Conservation (phyloP, 139 green algal species). For the Medakamo hakoo region DNA sequence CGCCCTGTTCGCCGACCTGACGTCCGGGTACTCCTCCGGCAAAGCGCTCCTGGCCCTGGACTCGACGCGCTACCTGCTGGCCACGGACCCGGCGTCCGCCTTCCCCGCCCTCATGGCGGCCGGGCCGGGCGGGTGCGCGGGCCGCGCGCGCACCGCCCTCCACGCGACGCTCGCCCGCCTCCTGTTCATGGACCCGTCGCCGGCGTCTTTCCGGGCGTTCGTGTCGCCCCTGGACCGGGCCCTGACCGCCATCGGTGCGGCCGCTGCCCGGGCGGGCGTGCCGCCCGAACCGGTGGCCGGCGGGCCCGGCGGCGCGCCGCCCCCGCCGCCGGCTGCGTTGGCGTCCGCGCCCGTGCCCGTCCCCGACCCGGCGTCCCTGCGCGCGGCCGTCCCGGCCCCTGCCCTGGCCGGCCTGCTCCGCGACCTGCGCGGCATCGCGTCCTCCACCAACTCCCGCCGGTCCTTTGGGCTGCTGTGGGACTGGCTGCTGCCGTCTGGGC, state of each 20-base stretch:
- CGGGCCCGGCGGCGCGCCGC: no score
- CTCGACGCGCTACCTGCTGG: conserved; percentile 61
- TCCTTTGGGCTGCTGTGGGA: conserved; percentile 83
- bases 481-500: conserved; percentile 88
- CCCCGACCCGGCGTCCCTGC: conserved; percentile 24
- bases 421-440: conserved; percentile 81
- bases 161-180: conserved; percentile 82
- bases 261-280: conserved; percentile 22
- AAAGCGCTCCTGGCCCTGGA: conserved; percentile 96
- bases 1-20: conserved; percentile 85
- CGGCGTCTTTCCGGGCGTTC: conserved; percentile 75
- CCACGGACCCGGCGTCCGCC: conserved; percentile 61
- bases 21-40: conserved; percentile 86
- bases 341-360: conserved; percentile 20
- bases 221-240: conserved; percentile 68
- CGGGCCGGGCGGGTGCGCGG: not conserved
- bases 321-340: no score
- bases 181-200: conserved; percentile 92
- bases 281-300: no score
- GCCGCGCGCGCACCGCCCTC: conserved; percentile 74
- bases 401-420: conserved; percentile 75
- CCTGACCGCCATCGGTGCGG: not conserved
- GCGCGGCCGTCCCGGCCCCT: conserved; percentile 31
- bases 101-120: conserved; percentile 18
- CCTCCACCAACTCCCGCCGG: conserved; percentile 64